phyloP scores from a whole-genome alignment of 306 rosid genomes.

The Heteromeles arbutifolia region DNA sequence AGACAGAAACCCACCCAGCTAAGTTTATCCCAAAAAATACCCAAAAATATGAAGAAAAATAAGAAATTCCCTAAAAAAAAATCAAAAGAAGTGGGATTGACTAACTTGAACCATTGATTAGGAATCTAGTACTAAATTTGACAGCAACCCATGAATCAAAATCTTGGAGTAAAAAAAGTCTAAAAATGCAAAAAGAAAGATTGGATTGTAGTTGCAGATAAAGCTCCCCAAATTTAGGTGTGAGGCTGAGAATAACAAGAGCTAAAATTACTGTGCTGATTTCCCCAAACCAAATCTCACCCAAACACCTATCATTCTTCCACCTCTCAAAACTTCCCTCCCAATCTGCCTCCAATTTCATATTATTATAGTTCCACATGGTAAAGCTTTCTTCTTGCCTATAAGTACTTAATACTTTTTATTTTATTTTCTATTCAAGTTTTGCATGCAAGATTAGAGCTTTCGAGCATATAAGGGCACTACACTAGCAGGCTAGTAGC shows the following conservation, averaged over 20 bases:
- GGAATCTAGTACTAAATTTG: constrained; percentile 32
- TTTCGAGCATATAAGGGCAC: too few relatives aligned
- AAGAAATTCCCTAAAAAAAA: constrained; percentile 2
- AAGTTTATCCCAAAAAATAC: constrained; percentile 24
- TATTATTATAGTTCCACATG: too few relatives aligned
- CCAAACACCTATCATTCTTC: constrained; percentile 7
- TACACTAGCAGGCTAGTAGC: too few relatives aligned
- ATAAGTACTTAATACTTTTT: background rate
- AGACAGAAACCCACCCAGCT: constrained; percentile 34
- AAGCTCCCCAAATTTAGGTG: constrained; percentile 48
- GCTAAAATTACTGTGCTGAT: constrained; percentile 20
- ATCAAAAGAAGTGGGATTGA: constrained; percentile 2
- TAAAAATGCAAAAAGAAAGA: constrained; percentile 4
- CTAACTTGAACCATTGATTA: constrained; percentile 31
- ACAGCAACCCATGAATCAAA: constrained; percentile 31
- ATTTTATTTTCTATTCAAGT: too few relatives aligned
- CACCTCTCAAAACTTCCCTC: background rate
- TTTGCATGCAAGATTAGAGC: too few relatives aligned
- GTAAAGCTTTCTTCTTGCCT: background rate
- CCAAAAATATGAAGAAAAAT: constrained; percentile 6
- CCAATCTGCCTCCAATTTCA: background rate
- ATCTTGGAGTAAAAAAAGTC: constrained; percentile 19
- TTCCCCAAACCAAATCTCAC: constrained; percentile 26
- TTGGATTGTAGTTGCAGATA: constrained; percentile 9
- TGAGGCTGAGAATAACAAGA: constrained; percentile 10